These are phyloP conservation scores for Aspergillus awamori DNA, from an alignment of 2,329 filamentous ascomycete genomes.

Conservation along the genomic window DNA sequence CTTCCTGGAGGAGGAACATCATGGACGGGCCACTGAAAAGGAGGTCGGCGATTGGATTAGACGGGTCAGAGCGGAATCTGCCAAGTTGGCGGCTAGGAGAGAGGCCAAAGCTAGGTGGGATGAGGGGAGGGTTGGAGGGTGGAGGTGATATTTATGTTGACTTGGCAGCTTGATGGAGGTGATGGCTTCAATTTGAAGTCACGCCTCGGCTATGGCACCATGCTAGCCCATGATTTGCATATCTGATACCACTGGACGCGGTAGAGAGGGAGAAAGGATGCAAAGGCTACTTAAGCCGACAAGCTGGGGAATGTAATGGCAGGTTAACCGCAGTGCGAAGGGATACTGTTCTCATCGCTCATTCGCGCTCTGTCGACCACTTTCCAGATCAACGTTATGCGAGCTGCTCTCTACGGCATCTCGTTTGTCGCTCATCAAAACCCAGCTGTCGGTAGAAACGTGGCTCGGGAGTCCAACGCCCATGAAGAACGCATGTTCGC, in stretches of 20 bases:
- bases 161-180: background rate
- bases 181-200: background rate
- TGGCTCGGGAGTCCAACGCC: conserved; percentile 38
- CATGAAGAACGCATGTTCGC: conserved; percentile 66
- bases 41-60: conserved; percentile 85
- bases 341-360: conserved; percentile 9
- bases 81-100: conserved; percentile 74
- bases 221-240: background rate
- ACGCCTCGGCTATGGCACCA: background rate
- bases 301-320: too few species aligned
- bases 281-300: too few species aligned
- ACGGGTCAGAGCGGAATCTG: conserved; percentile 77
- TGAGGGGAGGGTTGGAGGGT: conserved; percentile 90
- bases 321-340: background rate
- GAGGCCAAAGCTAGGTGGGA: conserved; percentile 95
- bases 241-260: background rate
- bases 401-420: conserved; percentile 4
- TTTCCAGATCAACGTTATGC: conserved; percentile 25
- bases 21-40: conserved; percentile 68
- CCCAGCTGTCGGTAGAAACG: conserved; percentile 34
- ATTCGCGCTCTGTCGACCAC: conserved; percentile 16
- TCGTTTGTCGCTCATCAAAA: conserved; percentile 16
- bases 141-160: conserved; percentile 63
- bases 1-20: conserved; percentile 70
- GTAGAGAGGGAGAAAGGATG: background rate